Base-by-base conservation (phyloP, 495 filamentous ascomycete genomes). In the Podospora pseudocomata region DNA sequence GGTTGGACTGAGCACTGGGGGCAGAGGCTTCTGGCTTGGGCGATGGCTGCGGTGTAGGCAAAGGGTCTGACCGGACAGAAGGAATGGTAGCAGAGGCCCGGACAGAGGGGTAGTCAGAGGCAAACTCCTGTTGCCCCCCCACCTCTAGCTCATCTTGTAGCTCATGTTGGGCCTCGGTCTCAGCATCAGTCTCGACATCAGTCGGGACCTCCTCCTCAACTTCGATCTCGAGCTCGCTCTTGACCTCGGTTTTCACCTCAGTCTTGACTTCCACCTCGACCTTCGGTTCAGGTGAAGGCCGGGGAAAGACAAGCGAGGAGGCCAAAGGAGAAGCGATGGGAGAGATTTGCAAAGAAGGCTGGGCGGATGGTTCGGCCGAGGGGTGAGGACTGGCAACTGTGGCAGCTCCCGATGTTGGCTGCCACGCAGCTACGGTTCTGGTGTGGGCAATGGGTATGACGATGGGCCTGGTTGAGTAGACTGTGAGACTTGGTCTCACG, bases 391-490 rank as follows among this genome's bases (percentile, higher is more conserved):
- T 19, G 34, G 60, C 27, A 18, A 20, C 18, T 4, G 61, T 32
- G 9, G 27, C 30, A 11, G 30, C 18, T 26, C 19, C 61, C 9
- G 61, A 27, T 16, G 27, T 19, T 39, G 61, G 61, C 30, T 44
- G 28, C 18, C 49, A 54, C 44, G 27, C 23, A 13, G 59, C 23
- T 11, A 70, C 32, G 15, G 64, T 66, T 58, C 27, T 30, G 9
- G 61, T 64, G 19, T 57, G 67, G 30, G 63, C 64, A 23, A 66
- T 66, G 53, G 65, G 59, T 28, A 66, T 70, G 28, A 70, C 62
- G n/a, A 66, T 49, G 19, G 64, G 59, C 49, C 60, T 66, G 60
- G 65, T 70, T 54, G 57, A 6, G 34, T 32, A 61, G 65, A 67
- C 56, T n/a, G 62, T 67, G 28, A 49, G 28, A 26, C 65, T 61